Evolutionary conservation across 129 eudicot genomes (phyloP), one percentile per base, ranked within the genome.

Genomic region (Flaveria linearis): DNA sequence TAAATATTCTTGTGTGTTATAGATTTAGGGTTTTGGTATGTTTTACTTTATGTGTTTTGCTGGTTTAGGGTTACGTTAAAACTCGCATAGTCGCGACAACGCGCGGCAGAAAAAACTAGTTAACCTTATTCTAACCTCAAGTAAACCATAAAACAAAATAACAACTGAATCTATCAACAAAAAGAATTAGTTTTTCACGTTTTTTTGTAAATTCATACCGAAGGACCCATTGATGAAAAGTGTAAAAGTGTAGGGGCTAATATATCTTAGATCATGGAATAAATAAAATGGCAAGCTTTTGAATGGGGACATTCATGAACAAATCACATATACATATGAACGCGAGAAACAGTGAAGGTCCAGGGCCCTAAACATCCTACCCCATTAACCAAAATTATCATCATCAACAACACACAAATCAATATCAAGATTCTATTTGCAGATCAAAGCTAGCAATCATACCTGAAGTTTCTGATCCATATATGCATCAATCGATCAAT

Each of bases 281-380:
- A 68, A 42, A 45, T 39, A 71, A 71, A 70, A 47, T 64, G 47
- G 20, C 64, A 60, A 70, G 51, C 26, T 70, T 70, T 78, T 63
- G 25, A 76, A 78, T 57, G 76, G 81, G 81, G 81, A 57, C 81
- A 43, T 14, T 76, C 69, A 56, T 57, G 72, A 69, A 22, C 76
- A 78, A 41, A 68, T 68, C 65, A 9, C 76, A 78, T 68, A 68
- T 68, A 9, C 76, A 78, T 68, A 68, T 77, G 75, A 77, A 77
- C 60, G 26, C 69, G 51, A 45, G n/a, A 68, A 69, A 45, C 75
- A 68, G 68, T 56, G 60, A 43, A 43, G 36, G 53, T 2, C 46
- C 69, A 41, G 23, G 66, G 62, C 55, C 76, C 82, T 62, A 13
- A 7, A 46, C 46, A 78, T 78, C 30, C 71, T 36, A 43, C 9